Conservation (phyloP, 805 yeast genomes). For the Yarrowia osloensis region DNA sequence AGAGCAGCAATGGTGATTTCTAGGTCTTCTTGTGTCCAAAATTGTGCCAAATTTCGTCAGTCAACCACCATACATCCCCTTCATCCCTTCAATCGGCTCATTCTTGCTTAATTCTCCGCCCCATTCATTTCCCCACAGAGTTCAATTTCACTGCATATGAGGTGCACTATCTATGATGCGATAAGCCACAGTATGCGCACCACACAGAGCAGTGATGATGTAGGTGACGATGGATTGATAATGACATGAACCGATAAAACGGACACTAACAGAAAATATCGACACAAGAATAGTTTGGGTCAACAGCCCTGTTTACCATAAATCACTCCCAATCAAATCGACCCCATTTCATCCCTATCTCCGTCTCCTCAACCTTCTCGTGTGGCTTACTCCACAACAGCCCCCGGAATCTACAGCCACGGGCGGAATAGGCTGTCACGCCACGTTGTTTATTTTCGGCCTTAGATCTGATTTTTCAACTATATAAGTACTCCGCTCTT, state of each 20-base stretch:
- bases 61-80: not conserved
- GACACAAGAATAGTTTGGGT: no score
- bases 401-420: constrained; percentile 3
- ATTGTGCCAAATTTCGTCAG: not conserved
- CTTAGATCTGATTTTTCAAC: not conserved
- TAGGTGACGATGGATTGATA: not conserved
- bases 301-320: no score
- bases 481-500: not conserved
- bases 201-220: not conserved
- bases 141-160: not conserved
- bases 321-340: no score
- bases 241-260: not conserved
- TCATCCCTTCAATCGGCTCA: not conserved
- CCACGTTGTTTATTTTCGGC: constrained; percentile 1
- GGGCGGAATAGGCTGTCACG: not conserved
- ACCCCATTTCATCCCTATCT: no score
- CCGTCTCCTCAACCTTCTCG: not conserved
- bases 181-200: constrained; percentile 26
- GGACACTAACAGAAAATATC: no score
- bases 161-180: constrained; percentile 23
- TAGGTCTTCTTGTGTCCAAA: no score
- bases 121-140: not conserved
- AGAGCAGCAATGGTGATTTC: no score
- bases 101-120: not conserved
- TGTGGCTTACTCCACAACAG: constrained; percentile 20